Percentiles rank a stretch among this genome's conserved stretches.
These are phyloP conservation scores for Geotrichum siamense DNA, from an alignment of 1,139 yeast species.

Conservation along the genomic window DNA sequence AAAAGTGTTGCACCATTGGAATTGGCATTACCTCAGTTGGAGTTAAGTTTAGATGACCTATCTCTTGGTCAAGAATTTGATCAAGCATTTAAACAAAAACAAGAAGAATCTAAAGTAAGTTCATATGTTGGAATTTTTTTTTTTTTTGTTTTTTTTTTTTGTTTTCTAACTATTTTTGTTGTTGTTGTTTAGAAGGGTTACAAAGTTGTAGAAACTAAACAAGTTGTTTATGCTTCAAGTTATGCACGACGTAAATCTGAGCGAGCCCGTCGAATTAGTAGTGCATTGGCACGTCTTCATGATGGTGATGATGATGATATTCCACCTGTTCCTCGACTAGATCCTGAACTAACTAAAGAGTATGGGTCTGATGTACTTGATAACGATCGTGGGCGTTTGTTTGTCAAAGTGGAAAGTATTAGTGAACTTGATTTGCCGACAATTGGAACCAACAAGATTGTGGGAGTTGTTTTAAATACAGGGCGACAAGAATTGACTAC, in stretches of 20 bases:
- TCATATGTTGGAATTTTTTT: no score
- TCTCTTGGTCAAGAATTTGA: constrained; percentile 35
- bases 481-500: constrained; percentile 84
- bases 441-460: constrained; percentile 54
- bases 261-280: constrained; percentile 22
- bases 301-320: not conserved
- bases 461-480: constrained; percentile 74
- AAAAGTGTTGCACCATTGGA: constrained; percentile 30
- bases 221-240: constrained; percentile 32
- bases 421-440: constrained; percentile 49
- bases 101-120: no score
- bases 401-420: constrained; percentile 57
- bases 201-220: constrained; percentile 31
- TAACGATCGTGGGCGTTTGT: constrained; percentile 65
- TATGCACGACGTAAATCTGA: constrained; percentile 13
- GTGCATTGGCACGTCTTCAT: constrained; percentile 22
- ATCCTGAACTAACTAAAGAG: not conserved
- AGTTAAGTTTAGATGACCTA: constrained; percentile 32
- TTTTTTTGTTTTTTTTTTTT: not conserved
- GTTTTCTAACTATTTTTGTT: not conserved
- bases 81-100: constrained; percentile 25
- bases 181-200: constrained; percentile 29
- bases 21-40: constrained; percentile 23
- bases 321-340: not conserved
- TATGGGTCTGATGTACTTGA: constrained; percentile 24